Evolutionary conservation across 129 eudicot genomes (phyloP).

Genomic region (Rutidosis leptorrhynchoides): DNA sequence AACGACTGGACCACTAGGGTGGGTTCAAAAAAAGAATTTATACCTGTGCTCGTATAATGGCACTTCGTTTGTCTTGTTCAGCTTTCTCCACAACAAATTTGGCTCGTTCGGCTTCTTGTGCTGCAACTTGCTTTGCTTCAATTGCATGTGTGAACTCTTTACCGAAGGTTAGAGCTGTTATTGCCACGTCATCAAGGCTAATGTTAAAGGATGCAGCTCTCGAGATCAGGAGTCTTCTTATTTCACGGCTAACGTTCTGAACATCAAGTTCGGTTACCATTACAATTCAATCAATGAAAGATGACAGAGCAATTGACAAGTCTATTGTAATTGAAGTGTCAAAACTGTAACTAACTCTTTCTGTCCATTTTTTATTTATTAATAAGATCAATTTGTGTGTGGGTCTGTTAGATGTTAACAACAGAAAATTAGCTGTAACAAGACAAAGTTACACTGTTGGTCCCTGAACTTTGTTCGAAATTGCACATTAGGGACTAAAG

Average conservation of each 20-base stretch:
- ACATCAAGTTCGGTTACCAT: background rate
- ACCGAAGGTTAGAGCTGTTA: slow-evolving; percentile 59
- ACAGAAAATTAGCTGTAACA: too few species aligned
- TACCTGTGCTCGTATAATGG: slow-evolving; percentile 70
- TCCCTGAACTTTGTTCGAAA: too few species aligned
- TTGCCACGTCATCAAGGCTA: slow-evolving; percentile 61
- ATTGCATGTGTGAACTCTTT: slow-evolving; percentile 61
- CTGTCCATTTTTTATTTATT: background rate
- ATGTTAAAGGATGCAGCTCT: slow-evolving; percentile 56
- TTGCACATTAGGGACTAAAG: too few species aligned
- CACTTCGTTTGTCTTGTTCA: slow-evolving; percentile 68
- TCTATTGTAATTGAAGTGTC: background rate
- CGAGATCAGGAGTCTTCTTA: slow-evolving; percentile 43
- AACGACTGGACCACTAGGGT: too few species aligned
- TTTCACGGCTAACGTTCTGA: slow-evolving; percentile 58
- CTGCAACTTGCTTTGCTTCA: slow-evolving; percentile 72
- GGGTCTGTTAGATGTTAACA: background rate
- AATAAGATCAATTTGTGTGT: background rate
- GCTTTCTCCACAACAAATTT: slow-evolving; percentile 74
- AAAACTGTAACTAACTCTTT: background rate
- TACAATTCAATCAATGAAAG: background rate
- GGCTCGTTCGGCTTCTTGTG: slow-evolving; percentile 76
- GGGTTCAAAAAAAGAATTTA: too few species aligned
- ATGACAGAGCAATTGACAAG: background rate
- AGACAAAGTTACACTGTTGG: too few species aligned